A percentile compares a stretch with the other conserved stretches of the same genome.
Evolutionary conservation across 78 protist species (phyloP).

Genomic region (Pelomyxa schiedti): DNA sequence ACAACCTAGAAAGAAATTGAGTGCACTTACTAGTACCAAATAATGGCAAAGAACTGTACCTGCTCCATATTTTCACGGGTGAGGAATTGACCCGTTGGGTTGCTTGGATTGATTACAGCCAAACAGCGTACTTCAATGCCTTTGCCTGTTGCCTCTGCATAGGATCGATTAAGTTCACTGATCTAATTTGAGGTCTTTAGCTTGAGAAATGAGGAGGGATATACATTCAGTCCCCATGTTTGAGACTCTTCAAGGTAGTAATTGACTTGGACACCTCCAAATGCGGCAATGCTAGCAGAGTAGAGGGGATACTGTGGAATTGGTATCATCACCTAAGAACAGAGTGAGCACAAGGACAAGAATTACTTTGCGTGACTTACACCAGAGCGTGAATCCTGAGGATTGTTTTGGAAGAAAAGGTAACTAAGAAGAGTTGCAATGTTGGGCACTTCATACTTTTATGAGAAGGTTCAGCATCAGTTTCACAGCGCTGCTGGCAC

Average conservation of each 20-base stretch:
- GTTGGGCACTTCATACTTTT: slow-evolving; percentile 2
- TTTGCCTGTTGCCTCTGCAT: slow-evolving; percentile 21
- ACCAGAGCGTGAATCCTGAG: too few species aligned
- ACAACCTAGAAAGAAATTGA: slow-evolving; percentile 17
- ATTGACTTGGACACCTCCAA: slow-evolving; percentile 66
- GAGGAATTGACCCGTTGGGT: slow-evolving; percentile 96
- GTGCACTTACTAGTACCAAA: neutral
- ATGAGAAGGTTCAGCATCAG: slow-evolving; percentile 39
- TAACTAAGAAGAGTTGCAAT: too few species aligned
- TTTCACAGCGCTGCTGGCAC: slow-evolving; percentile 86
- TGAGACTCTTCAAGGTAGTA: slow-evolving; percentile 82
- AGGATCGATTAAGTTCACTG: slow-evolving; percentile 8
- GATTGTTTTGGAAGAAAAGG: too few species aligned
- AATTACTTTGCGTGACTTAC: too few species aligned
- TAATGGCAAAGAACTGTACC: neutral
- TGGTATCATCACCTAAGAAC: slow-evolving; percentile 75
- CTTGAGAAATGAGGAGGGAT: neutral
- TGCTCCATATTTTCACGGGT: slow-evolving; percentile 1
- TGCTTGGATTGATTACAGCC: slow-evolving; percentile 98
- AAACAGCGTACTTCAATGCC: slow-evolving; percentile 74
- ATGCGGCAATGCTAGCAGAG: slow-evolving; percentile 85
- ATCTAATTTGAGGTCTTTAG: neutral
- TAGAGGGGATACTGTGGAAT: slow-evolving; percentile 99
- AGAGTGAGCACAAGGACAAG: too few species aligned
- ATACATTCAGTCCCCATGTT: slow-evolving; percentile 54